phyloP scores from a whole-genome alignment of 805 yeast genomes.

The Starmerella apicola region DNA sequence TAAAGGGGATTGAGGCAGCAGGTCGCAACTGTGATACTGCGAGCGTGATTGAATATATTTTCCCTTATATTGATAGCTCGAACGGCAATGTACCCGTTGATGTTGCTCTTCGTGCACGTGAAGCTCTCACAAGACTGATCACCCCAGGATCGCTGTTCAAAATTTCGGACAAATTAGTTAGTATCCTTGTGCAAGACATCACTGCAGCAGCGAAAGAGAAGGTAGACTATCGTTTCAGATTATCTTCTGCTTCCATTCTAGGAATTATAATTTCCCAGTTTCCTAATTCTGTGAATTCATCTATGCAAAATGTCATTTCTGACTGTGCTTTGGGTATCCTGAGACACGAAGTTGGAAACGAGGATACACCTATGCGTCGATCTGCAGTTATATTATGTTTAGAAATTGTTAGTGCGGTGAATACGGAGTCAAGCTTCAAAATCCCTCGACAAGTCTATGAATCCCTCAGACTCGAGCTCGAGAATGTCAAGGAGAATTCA shows the following conservation, averaged over 20 bases:
- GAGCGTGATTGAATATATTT: constrained; percentile 4
- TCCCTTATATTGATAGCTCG: constrained; percentile 5
- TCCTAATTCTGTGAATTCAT: constrained; percentile 38
- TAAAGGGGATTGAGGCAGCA: constrained; percentile 54
- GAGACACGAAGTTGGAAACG: constrained; percentile 43
- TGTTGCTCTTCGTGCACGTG: constrained; percentile 69
- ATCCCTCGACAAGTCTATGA: constrained; percentile 7
- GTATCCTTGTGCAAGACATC: constrained; percentile 9
- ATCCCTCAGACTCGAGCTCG: constrained; percentile 3
- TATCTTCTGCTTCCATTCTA: constrained; percentile 80
- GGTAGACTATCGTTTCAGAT: constrained; percentile 50
- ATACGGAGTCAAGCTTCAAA: constrained; percentile 21
- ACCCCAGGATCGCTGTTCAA: constrained; percentile 22
- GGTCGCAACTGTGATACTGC: constrained; percentile 1
- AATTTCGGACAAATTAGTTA: constrained; percentile 31
- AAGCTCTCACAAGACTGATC: constrained; percentile 54
- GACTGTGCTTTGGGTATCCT: constrained; percentile 73
- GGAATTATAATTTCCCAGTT: constrained; percentile 55
- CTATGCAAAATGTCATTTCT: constrained; percentile 41
- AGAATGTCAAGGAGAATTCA: not conserved
- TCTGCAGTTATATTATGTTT: constrained; percentile 56
- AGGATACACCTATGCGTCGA: constrained; percentile 45
- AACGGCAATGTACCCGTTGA: constrained; percentile 35
- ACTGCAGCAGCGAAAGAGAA: constrained; percentile 8
- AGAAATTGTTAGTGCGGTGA: constrained; percentile 22